phyloP scores from a whole-genome alignment of 805 yeast genomes.

The Hanseniaspora nectarophila region DNA sequence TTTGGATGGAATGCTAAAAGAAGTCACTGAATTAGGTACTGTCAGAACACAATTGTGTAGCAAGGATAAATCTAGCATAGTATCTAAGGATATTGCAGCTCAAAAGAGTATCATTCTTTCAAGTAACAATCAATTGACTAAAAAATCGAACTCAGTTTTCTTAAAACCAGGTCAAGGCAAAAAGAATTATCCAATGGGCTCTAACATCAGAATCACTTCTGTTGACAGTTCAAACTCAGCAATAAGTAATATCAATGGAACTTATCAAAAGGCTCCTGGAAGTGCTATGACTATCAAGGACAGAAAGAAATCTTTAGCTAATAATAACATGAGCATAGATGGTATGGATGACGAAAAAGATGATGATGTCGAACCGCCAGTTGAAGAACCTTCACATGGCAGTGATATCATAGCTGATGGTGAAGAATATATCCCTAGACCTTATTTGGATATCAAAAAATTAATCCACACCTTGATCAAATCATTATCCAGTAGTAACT shows the following conservation, averaged over 20 bases:
- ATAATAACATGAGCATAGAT: constrained; percentile 10
- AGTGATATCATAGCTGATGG: constrained; percentile 27
- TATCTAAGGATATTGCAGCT: background rate
- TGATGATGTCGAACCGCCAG: background rate
- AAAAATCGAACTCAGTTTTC: background rate
- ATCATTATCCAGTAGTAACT: constrained; percentile 60
- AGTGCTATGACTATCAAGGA: constrained; percentile 22
- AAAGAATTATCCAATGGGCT: background rate
- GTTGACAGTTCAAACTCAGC: constrained; percentile 1
- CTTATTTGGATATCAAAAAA: constrained; percentile 54
- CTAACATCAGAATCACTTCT: constrained; percentile 19
- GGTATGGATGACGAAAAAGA: background rate
- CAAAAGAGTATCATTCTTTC: background rate
- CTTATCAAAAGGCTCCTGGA: background rate
- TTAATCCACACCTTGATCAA: constrained; percentile 73
- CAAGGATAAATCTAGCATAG: background rate
- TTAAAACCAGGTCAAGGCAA: background rate
- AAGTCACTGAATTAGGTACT: constrained; percentile 63
- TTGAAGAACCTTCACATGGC: background rate
- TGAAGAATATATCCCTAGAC: constrained; percentile 37
- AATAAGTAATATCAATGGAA: background rate
- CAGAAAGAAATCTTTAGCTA: constrained; percentile 22
- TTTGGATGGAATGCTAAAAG: constrained; percentile 62
- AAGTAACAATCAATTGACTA: background rate
- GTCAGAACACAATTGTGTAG: constrained; percentile 44